phyloP scores from a whole-genome alignment of 495 filamentous ascomycete species.

The Penicillium coffeae region DNA sequence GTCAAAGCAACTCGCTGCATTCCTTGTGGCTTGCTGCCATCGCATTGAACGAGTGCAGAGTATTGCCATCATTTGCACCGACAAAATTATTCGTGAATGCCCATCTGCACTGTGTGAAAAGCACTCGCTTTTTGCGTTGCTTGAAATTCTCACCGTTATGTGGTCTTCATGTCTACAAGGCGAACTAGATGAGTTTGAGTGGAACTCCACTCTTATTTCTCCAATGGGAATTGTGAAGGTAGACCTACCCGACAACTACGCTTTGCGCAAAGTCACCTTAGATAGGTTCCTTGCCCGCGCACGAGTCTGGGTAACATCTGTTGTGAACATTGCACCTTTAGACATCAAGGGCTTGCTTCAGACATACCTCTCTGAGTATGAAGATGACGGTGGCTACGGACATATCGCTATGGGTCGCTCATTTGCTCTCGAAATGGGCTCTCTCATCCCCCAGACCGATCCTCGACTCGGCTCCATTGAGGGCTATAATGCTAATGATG shows the following conservation, averaged over 20 bases:
- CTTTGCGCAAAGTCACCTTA: conserved; percentile 71
- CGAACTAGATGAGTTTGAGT: conserved; percentile 90
- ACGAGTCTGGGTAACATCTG: conserved; percentile 71
- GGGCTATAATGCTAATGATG: conserved; percentile 59
- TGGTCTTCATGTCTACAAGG: conserved; percentile 91
- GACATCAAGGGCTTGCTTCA: conserved; percentile 90
- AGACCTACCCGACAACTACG: conserved; percentile 88
- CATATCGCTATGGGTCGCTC: conserved; percentile 91
- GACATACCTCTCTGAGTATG: conserved; percentile 91
- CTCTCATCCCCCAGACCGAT: conserved; percentile 80
- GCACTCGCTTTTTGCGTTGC: conserved; percentile 81
- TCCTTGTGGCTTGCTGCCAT: conserved; percentile 88
- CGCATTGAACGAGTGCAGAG: conserved; percentile 84
- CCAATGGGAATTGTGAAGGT: conserved; percentile 68
- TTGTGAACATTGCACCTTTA: conserved; percentile 82
- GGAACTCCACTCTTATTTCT: conserved; percentile 74
- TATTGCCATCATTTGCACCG: conserved; percentile 73
- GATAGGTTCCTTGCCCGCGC: conserved; percentile 72
- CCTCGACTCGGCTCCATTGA: conserved; percentile 78
- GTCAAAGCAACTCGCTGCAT: conserved; percentile 78
- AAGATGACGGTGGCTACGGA: conserved; percentile 80
- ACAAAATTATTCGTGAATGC: conserved; percentile 75
- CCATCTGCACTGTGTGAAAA: conserved; percentile 89
- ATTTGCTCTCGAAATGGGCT: conserved; percentile 91
- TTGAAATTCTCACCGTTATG: conserved; percentile 88